phyloP scores from a whole-genome alignment of 305 asterid genomes.

The Coffea humblotiana region DNA sequence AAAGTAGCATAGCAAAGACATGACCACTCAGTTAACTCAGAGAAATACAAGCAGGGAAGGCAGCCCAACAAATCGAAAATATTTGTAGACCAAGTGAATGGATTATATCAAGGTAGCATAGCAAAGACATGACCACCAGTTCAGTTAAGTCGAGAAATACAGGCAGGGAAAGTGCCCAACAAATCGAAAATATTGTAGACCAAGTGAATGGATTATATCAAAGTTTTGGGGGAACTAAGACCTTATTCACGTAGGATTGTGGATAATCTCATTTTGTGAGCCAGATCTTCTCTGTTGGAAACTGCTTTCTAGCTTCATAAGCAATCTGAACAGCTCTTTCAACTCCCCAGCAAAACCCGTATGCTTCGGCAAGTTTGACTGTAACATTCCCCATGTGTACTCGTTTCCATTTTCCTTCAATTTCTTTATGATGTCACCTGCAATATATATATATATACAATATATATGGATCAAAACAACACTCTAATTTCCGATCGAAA shows the following conservation, averaged over 20 bases:
- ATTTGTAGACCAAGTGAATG: not conserved
- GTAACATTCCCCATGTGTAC: constrained; percentile 93
- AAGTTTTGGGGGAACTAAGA: constrained; percentile 13
- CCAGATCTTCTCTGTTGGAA: constrained; percentile 84
- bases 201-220: not conserved
- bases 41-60: not conserved
- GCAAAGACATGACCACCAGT: not conserved
- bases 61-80: not conserved
- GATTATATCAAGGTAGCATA: not conserved
- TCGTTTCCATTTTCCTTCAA: constrained; percentile 80
- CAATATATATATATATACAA: constrained; percentile 1
- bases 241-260: constrained; percentile 97
- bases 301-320: constrained; percentile 91
- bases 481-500: not conserved
- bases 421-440: constrained; percentile 83
- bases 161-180: not conserved
- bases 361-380: constrained; percentile 86
- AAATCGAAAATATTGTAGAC: not conserved
- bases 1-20: not conserved
- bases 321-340: constrained; percentile 99
- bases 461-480: not conserved
- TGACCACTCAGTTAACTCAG: not conserved
- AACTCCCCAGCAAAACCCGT: constrained; percentile 99
- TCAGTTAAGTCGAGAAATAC: too few relatives aligned
- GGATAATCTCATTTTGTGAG: constrained; percentile 90